phyloP scores from a whole-genome alignment of 1,139 yeast genomes.

The Magnusiomyces sp. region DNA sequence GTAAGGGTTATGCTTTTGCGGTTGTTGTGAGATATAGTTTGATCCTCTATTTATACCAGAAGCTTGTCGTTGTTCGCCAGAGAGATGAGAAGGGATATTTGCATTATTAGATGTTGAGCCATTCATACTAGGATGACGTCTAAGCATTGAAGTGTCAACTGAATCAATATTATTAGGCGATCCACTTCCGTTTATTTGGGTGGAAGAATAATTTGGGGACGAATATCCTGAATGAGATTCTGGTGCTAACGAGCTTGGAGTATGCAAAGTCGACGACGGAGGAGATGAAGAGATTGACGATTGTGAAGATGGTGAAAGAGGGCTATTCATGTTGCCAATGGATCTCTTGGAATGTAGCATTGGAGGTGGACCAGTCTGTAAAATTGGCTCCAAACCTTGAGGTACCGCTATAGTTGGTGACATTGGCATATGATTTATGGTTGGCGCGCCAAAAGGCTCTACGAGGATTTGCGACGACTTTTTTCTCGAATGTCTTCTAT shows the following conservation, averaged over 20 bases:
- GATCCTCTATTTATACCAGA: too few species aligned
- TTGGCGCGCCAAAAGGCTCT: slow-evolving; percentile 25
- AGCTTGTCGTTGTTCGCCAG: too few species aligned
- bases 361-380: slow-evolving; percentile 4
- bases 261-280: background rate
- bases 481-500: slow-evolving; percentile 29
- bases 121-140: too few species aligned
- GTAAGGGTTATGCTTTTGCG: too few species aligned
- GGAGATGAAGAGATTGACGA: background rate
- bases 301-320: background rate
- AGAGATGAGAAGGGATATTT: too few species aligned
- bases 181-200: background rate
- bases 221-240: background rate
- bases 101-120: too few species aligned
- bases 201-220: background rate
- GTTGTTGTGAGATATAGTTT: too few species aligned
- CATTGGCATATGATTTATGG: slow-evolving; percentile 13
- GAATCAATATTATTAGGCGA: background rate
- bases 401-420: slow-evolving; percentile 14
- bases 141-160: too few species aligned
- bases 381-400: slow-evolving; percentile 8
- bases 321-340: background rate
- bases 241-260: background rate
- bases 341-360: background rate
- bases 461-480: slow-evolving; percentile 30